Percentiles rank a stretch among this genome's conserved stretches.
Conservation (phyloP, 2,329 filamentous ascomycete genomes). For the Beauveria rudraprayagi region DNA sequence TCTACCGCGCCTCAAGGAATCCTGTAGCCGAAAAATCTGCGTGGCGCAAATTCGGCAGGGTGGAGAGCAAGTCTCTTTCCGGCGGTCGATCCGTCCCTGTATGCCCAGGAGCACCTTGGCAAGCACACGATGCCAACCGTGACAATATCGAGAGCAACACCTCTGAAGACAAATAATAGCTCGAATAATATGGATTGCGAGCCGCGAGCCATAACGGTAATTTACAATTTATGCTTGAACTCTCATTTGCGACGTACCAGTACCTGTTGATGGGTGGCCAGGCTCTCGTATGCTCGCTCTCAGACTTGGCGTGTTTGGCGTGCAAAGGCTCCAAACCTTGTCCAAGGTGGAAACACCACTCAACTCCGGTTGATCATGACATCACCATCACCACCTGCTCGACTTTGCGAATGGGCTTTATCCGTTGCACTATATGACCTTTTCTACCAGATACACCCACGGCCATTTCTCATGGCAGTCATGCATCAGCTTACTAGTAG, state of each 20-base stretch:
- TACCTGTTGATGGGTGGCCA: neutral
- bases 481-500: too few relatives aligned
- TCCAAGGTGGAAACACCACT: neutral
- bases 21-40: neutral
- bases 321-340: constrained; percentile 4
- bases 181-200: neutral
- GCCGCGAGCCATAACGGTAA: neutral
- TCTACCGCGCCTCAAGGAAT: neutral
- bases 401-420: neutral
- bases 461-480: too few relatives aligned
- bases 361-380: constrained; percentile 6
- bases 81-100: neutral
- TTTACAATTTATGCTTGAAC: neutral
- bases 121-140: neutral
- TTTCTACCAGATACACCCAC: too few relatives aligned
- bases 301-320: constrained; percentile 1
- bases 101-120: neutral
- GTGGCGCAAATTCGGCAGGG: neutral
- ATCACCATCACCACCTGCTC: neutral
- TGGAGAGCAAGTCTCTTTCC: neutral
- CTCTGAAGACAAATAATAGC: neutral
- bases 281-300: neutral
- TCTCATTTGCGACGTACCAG: neutral
- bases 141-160: neutral
- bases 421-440: too few relatives aligned